These are phyloP conservation scores for Thielaviopsis populi DNA, from an alignment of 2,329 filamentous ascomycete genomes.

Conservation along the genomic window DNA sequence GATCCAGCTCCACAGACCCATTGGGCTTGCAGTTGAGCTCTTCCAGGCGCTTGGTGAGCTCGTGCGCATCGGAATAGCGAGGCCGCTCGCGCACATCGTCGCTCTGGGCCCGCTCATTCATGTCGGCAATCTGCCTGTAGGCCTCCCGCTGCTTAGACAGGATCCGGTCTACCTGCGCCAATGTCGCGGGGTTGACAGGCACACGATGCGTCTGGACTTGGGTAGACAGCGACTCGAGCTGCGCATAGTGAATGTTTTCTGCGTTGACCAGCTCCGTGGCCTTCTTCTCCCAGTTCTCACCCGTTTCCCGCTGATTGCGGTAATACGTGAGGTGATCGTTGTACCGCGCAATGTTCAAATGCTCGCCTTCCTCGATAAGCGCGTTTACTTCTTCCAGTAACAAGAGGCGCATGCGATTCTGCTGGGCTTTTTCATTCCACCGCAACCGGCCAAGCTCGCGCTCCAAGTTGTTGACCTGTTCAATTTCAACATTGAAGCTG, in stretches of 20 bases:
- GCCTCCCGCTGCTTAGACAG: slow-evolving; percentile 91
- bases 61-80: slow-evolving; percentile 76
- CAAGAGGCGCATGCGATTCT: slow-evolving; percentile 47
- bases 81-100: slow-evolving; percentile 65
- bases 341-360: slow-evolving; percentile 61
- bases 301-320: slow-evolving; percentile 58
- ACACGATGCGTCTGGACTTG: slow-evolving; percentile 58
- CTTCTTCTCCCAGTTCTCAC: slow-evolving; percentile 82
- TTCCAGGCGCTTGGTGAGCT: slow-evolving; percentile 73
- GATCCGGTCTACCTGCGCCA: slow-evolving; percentile 75
- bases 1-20: slow-evolving; percentile 83
- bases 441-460: slow-evolving; percentile 69
- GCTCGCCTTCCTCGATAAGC: slow-evolving; percentile 61
- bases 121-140: slow-evolving; percentile 68
- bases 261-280: slow-evolving; percentile 85
- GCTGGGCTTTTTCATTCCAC: slow-evolving; percentile 69
- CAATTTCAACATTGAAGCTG: slow-evolving; percentile 79
- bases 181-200: slow-evolving; percentile 68
- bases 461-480: slow-evolving; percentile 71
- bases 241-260: slow-evolving; percentile 82
- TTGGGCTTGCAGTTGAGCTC: slow-evolving; percentile 85
- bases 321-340: slow-evolving; percentile 68
- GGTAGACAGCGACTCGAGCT: slow-evolving; percentile 77
- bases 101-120: slow-evolving; percentile 65
- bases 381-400: slow-evolving; percentile 64